Percentiles rank a stretch among this genome's conserved stretches.
These are phyloP conservation scores for Trametes hirsuta DNA, from an alignment of 1,284 basidiomycete genomes.

Conservation along the genomic window DNA sequence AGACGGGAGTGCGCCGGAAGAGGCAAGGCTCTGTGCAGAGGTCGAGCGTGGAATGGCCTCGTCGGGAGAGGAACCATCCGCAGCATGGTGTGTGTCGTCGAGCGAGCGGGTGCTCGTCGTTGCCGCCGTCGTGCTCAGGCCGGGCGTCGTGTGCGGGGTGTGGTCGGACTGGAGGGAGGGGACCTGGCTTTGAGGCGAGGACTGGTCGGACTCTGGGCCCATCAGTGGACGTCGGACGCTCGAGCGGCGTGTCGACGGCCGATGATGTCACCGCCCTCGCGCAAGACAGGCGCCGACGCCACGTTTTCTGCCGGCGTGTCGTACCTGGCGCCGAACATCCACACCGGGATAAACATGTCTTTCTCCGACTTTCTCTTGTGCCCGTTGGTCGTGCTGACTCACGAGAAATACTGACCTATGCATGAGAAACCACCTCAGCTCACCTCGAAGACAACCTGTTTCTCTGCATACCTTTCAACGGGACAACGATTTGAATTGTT, in stretches of 20 bases:
- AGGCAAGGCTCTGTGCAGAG: not conserved
- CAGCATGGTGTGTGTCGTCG: slow-evolving; percentile 4
- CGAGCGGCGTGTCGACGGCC: slow-evolving; percentile 2
- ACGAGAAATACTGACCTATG: no score
- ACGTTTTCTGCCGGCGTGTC: no score
- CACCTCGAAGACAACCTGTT: no score
- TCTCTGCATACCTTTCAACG: no score
- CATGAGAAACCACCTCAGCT: no score
- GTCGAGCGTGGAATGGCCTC: not conserved
- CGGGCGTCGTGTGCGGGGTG: not conserved
- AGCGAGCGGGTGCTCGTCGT: slow-evolving; percentile 5
- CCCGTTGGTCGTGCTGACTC: no score
- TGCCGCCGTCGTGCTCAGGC: not conserved
- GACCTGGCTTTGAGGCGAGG: not conserved
- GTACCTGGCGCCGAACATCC: no score
- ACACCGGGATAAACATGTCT: no score
- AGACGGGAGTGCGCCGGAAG: slow-evolving; percentile 9
- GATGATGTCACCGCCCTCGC: slow-evolving; percentile 11
- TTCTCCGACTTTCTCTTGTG: no score
- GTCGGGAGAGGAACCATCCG: not conserved
- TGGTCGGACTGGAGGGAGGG: not conserved
- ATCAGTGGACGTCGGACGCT: not conserved
- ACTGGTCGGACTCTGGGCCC: not conserved
- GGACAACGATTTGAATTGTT: no score
- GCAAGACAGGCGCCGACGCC: slow-evolving; percentile 5